Evolutionary conservation across 371 early-diverging fungal species (phyloP).

Genomic region (Lichtheimia ramosa): DNA sequence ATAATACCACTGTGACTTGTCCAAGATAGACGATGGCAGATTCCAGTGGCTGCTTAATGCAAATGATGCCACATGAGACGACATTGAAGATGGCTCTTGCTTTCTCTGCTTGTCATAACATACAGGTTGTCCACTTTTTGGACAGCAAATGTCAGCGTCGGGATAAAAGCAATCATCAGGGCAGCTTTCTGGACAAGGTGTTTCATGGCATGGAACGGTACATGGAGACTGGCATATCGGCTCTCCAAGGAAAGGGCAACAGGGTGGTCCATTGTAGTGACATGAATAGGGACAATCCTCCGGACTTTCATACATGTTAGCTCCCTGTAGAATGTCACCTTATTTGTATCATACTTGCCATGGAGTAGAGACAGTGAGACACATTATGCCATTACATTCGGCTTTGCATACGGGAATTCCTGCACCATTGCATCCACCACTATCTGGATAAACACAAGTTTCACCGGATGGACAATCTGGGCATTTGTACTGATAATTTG

Average conservation of each 20-base stretch:
- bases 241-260: slow-evolving; percentile 32
- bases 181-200: slow-evolving; percentile 31
- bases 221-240: slow-evolving; percentile 24
- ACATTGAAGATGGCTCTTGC: neutral
- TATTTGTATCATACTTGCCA: slow-evolving; percentile 7
- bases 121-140: slow-evolving; percentile 24
- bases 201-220: slow-evolving; percentile 22
- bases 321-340: neutral
- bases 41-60: neutral
- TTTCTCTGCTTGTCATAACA: slow-evolving; percentile 7
- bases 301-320: slow-evolving; percentile 15
- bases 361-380: slow-evolving; percentile 7
- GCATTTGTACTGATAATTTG: slow-evolving; percentile 22
- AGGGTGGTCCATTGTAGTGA: slow-evolving; percentile 17
- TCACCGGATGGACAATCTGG: slow-evolving; percentile 21
- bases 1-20: neutral
- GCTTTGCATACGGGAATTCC: slow-evolving; percentile 19
- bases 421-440: slow-evolving; percentile 23
- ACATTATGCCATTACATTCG: slow-evolving; percentile 6
- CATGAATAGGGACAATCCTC: slow-evolving; percentile 23
- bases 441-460: slow-evolving; percentile 30
- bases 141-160: slow-evolving; percentile 32
- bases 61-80: neutral
- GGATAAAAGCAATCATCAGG: slow-evolving; percentile 31
- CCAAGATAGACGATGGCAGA: neutral